Base-by-base conservation (phyloP, 2,329 filamentous ascomycete species). In the Nemania sp. region DNA sequence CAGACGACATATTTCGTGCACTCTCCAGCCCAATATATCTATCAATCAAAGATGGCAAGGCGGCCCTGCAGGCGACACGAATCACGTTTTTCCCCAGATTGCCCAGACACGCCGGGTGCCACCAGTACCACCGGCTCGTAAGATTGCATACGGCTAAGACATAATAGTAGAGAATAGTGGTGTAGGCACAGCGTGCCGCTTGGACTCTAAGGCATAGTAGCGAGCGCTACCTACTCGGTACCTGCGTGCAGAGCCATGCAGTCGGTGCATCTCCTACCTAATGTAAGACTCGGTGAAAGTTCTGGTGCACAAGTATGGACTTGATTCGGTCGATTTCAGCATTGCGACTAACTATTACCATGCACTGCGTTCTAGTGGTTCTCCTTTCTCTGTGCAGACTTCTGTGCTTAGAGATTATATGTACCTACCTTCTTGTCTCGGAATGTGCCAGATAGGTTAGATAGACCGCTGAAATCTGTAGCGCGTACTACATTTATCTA, bases 21-120 rank as follows among this genome's bases (percentile, higher is more conserved):
- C 9, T 31, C 11, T 41, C 12, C n/a, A 5, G 12, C 12, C 20
- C 9, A 47, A 42, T 50, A 9, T 42, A 30, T 33, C 36, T 34
- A 24, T 51, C 49, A 41, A 42, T 22, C 42, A 43, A 49, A 49
- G 28, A 47, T 14, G 50, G 53, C 41, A 56, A 56, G 31, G 47
- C 52, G 53, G 56, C 41, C 52, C 56, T 56, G 49, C 56, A 59
- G 56, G 41, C 53, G 36, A 30, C 40, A 34, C 57, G 30, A 54
- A 57, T 57, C 57, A 56, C 57, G 54, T 56, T 56, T 58, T 59
- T 50, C 46, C 54, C 49, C 57, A 49, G 47, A 57, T 50, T 48
- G 40, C 41, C 54, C 57, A 56, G 46, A 46, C 43, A 48, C 49
- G 33, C 53, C 49, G 33, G n/a, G 41, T 33, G 47, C 47, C 34